Conservation (phyloP, 495 filamentous ascomycete genomes). For the Penicillium maclennaniae region DNA sequence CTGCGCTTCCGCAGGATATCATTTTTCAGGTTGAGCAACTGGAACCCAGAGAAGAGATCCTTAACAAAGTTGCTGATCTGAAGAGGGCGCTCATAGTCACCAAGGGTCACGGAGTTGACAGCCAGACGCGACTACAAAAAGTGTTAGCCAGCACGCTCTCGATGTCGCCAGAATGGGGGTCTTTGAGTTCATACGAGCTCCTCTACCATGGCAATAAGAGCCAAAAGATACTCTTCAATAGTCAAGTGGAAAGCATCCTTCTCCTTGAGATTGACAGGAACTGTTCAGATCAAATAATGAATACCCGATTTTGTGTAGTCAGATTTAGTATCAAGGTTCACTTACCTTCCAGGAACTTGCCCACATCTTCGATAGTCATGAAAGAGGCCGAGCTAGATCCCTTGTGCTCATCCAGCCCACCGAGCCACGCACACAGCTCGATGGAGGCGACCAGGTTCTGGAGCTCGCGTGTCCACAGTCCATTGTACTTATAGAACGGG, state of each 20-base stretch:
- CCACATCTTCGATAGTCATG: constrained; percentile 84
- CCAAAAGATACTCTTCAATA: constrained; percentile 93
- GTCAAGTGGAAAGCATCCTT: constrained; percentile 89
- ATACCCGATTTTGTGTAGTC: background rate
- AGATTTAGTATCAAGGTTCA: background rate
- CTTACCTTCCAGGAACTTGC: constrained; percentile 67
- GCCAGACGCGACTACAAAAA: constrained; percentile 65
- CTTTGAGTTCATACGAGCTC: constrained; percentile 58
- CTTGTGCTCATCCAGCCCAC: constrained; percentile 53
- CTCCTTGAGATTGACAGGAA: constrained; percentile 93
- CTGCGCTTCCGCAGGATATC: constrained; percentile 81
- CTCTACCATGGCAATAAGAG: constrained; percentile 79
- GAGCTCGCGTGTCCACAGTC: constrained; percentile 74
- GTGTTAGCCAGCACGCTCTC: background rate
- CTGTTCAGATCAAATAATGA: constrained; percentile 37
- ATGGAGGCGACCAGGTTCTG: constrained; percentile 76
- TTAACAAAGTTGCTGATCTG: constrained; percentile 91
- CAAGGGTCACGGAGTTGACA: constrained; percentile 93
- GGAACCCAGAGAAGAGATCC: constrained; percentile 91
- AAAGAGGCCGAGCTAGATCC: constrained; percentile 46
- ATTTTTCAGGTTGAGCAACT: constrained; percentile 95
- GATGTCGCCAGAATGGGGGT: background rate
- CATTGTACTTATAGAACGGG: constrained; percentile 96
- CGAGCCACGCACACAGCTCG: constrained; percentile 73
- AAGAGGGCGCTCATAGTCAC: constrained; percentile 77